Conservation (phyloP, 352 stramenopile genomes). For the Pythium grandisporangium region DNA sequence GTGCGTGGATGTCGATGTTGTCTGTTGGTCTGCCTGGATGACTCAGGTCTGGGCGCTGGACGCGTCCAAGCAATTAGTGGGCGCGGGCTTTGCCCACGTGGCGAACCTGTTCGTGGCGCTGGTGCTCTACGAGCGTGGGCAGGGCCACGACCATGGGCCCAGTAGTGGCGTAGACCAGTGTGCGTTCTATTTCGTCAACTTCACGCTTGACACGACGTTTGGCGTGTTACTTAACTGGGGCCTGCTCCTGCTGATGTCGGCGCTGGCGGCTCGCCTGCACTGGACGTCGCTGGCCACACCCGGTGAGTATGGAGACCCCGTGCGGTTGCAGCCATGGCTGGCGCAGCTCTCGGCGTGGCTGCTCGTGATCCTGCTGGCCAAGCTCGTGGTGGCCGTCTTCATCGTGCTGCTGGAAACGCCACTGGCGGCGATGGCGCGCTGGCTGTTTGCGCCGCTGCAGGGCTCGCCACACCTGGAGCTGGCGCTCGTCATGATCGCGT, state of each 20-base stretch:
- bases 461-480: conserved; percentile 66
- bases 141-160: conserved; percentile 19
- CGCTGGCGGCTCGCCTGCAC: conserved; percentile 38
- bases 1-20: too few relatives aligned
- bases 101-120: conserved; percentile 84
- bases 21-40: too few relatives aligned
- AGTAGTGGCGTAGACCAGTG: conserved; percentile 34
- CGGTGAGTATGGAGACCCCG: conserved; percentile 73
- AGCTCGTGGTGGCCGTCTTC: conserved; percentile 67
- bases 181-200: conserved; percentile 87
- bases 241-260: conserved; percentile 49
- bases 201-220: conserved; percentile 79
- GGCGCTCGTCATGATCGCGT: conserved; percentile 82
- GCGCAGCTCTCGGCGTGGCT: conserved; percentile 76
- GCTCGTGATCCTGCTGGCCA: conserved; percentile 67
- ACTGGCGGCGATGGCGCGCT: conserved; percentile 39
- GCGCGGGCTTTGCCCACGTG: conserved; percentile 74
- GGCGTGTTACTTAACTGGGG: conserved; percentile 80
- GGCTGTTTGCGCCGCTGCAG: conserved; percentile 63
- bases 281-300: conserved; percentile 55
- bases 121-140: conserved; percentile 54
- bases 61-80: conserved; percentile 81
- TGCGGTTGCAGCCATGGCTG: conserved; percentile 67
- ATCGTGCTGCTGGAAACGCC: conserved; percentile 67
- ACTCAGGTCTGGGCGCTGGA: conserved; percentile 76